Evolutionary conservation across 2,329 filamentous ascomycete species (phyloP).

Genomic region (Colletotrichum higginsianum): DNA sequence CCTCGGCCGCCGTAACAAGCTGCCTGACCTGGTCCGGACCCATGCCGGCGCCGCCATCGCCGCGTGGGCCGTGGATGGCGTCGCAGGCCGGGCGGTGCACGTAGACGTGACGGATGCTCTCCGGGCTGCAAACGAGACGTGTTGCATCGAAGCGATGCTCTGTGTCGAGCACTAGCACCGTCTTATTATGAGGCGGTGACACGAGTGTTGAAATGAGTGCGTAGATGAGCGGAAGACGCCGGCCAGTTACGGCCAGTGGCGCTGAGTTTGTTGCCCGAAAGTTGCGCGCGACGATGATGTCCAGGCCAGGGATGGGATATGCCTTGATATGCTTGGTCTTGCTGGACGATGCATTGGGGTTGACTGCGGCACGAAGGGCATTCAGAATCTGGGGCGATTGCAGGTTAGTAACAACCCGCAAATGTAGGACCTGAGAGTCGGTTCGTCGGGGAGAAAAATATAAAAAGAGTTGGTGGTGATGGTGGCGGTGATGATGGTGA

Average conservation of each 20-base stretch:
- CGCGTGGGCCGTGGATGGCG: constrained; percentile 44
- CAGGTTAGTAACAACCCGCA: constrained; percentile 38
- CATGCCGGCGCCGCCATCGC: constrained; percentile 28
- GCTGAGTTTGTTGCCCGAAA: constrained; percentile 63
- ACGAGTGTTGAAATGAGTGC: constrained; percentile 67
- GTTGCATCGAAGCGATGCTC: constrained; percentile 70
- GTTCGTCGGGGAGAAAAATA: not conserved
- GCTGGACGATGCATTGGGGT: constrained; percentile 12
- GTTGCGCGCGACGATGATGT: constrained; percentile 62
- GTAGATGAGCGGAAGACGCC: constrained; percentile 70
- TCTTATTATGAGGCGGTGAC: constrained; percentile 61
- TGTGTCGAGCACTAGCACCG: constrained; percentile 69
- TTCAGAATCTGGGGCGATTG: constrained; percentile 47
- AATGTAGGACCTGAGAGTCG: not conserved
- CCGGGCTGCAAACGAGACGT: constrained; percentile 55
- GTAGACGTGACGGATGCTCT: constrained; percentile 66
- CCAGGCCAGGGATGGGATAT: constrained; percentile 62
- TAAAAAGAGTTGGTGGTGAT: not conserved
- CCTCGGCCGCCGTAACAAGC: constrained; percentile 58
- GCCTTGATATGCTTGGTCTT: constrained; percentile 46
- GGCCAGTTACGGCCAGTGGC: constrained; percentile 66
- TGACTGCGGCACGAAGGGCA: constrained; percentile 45
- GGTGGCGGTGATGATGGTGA: not conserved
- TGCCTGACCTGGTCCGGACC: constrained; percentile 49
- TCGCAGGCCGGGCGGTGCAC: constrained; percentile 59